Percentiles rank a stretch among this genome's conserved stretches.
These are phyloP conservation scores for Pleodorina starrii DNA, from an alignment of 139 green algal species.

Conservation along the genomic window DNA sequence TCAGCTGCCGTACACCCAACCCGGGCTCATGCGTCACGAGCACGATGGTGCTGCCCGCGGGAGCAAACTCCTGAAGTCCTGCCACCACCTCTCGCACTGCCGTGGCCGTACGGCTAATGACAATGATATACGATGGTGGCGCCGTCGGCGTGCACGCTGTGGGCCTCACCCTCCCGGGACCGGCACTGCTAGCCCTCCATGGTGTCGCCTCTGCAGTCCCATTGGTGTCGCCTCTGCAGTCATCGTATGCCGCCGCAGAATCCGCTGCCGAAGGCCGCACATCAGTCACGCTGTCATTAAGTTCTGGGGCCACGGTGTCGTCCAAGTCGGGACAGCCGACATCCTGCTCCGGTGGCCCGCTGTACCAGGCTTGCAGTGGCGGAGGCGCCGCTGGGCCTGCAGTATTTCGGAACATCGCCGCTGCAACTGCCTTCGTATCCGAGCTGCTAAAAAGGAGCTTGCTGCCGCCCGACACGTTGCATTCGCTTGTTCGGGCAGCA, in stretches of 20 bases:
- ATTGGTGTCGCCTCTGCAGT: too few species aligned
- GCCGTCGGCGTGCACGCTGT: background rate
- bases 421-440: background rate
- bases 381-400: background rate
- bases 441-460: background rate
- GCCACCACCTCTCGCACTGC: slow-evolving; percentile 32
- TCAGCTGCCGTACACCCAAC: background rate
- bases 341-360: background rate
- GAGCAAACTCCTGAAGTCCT: slow-evolving; percentile 30
- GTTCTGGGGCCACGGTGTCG: too few species aligned
- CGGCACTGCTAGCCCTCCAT: too few species aligned
- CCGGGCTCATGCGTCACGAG: slow-evolving; percentile 8
- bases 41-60: slow-evolving; percentile 10
- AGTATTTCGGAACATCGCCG: background rate
- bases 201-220: too few species aligned
- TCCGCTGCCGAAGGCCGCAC: too few species aligned
- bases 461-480: background rate
- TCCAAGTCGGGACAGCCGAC: too few species aligned
- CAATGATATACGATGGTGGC: slow-evolving; percentile 31
- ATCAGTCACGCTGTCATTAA: too few species aligned
- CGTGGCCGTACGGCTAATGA: slow-evolving; percentile 34
- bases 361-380: slow-evolving; percentile 10
- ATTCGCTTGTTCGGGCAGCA: too few species aligned
- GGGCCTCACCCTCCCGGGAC: too few species aligned
- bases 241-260: too few species aligned